Evolutionary conservation across 2,329 filamentous ascomycete genomes (phyloP), one percentile per base, ranked within the genome.

Genomic region (Bipolaris cookei): DNA sequence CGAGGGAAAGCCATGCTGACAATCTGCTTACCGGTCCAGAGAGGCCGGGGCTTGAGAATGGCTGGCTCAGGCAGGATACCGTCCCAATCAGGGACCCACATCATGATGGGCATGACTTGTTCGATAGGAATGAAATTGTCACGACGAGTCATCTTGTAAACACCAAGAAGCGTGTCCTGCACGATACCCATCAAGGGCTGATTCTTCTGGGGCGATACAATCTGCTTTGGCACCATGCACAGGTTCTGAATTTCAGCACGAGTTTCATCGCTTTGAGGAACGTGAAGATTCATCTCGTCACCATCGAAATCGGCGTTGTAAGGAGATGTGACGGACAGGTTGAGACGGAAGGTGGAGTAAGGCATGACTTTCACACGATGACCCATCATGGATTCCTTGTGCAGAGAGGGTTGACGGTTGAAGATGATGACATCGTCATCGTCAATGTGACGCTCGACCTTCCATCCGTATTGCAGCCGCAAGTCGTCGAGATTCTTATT

Each of bases 311-410:
- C 95, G 69, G 95, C 95, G 81, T 99, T 99, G 83, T 99, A 99
- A 0, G 95, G 95, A 25, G 93, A 96, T 0, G 96, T 99, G 72
- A 99, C 95, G 0, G 95, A 99, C 67, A 99, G 79, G 73, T 99
- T 99, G 44, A 99, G 85, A 63, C 95, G 89, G 83, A 99, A 99
- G 1, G 95, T 99, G 5, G 95, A 99, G 78, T 97, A 99, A 3
- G 95, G 95, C 93, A 99, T 98, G 59, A 99, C 95, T 59, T 90
- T 89, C 62, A 99, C 95, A 69, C 92, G 88, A 79, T 99, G 95
- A 78, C 92, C 95, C 96, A 99, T 99, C 95, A 99, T 99, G 59
- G 95, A 99, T 76, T 99, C 95, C 79, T 99, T 99, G 84, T 99
- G 95, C 71, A 99, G 83, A 34, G 95, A 99, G 0, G 95, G 95